These are phyloP conservation scores for Tetradesmus obliquus DNA, from an alignment of 139 green algal genomes.

Conservation along the genomic window DNA sequence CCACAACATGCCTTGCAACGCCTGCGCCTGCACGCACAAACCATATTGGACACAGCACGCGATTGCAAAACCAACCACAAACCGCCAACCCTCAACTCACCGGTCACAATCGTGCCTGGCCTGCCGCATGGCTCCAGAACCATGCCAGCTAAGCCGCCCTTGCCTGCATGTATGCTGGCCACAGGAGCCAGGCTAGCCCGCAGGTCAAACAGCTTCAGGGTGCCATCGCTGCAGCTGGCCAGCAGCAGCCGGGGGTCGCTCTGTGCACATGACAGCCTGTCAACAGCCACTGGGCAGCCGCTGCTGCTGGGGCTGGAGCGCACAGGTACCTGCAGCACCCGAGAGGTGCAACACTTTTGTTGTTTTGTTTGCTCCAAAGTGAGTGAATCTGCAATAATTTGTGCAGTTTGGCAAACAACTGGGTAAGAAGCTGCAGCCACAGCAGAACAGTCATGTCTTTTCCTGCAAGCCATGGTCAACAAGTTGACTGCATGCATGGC, in stretches of 20 bases:
- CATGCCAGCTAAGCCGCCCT: conserved; percentile 62
- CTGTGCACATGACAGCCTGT: conserved; percentile 51
- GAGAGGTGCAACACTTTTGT: background rate
- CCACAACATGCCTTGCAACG: no score
- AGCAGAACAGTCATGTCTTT: background rate
- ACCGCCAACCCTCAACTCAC: background rate
- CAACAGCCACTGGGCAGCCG: conserved; percentile 35
- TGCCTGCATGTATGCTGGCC: conserved; percentile 49
- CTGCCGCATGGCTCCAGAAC: conserved; percentile 73
- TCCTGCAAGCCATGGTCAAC: background rate
- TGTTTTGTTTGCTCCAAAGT: no score
- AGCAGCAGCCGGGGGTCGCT: conserved; percentile 66
- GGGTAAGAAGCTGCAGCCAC: no score
- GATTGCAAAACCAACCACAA: background rate
- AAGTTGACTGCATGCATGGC: background rate
- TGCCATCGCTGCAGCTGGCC: conserved; percentile 60
- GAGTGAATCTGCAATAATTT: no score
- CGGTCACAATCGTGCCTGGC: conserved; percentile 48
- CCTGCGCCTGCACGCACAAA: no score
- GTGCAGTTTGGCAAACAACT: no score
- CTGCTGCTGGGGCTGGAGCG: conserved; percentile 14
- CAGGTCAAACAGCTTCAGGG: conserved; percentile 82
- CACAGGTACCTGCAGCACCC: conserved; percentile 15
- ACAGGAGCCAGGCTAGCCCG: conserved; percentile 55
- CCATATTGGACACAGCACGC: no score